A percentile compares a stretch with the other conserved stretches of the same genome.
Evolutionary conservation across 768 basidiomycete species (phyloP).

Genomic region (Sarcodon sp.): DNA sequence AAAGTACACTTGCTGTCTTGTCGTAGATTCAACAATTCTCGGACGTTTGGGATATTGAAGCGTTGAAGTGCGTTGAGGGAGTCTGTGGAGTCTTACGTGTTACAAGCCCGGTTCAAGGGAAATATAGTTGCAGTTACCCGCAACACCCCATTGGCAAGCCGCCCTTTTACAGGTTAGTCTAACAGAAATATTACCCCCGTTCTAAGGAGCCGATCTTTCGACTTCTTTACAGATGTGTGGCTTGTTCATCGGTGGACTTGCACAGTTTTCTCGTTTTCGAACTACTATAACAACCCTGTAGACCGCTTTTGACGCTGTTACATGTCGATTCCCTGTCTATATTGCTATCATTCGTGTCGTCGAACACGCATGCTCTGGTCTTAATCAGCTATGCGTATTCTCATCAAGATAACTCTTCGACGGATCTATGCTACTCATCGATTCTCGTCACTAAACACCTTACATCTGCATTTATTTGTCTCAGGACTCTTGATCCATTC

Average conservation of each 20-base stretch:
- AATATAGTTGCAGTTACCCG: no score
- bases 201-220: conserved; percentile 2
- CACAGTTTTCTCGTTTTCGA: not conserved
- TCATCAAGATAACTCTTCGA: not conserved
- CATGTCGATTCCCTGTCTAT: not conserved
- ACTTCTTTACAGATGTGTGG: conserved; percentile 17
- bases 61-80: no score
- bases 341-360: conserved; percentile 4
- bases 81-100: no score
- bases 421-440: conserved; percentile 9
- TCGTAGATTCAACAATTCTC: conserved; percentile 25
- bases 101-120: no score
- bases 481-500: not conserved
- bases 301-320: not conserved
- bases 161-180: conserved; percentile 20
- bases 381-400: conserved; percentile 7
- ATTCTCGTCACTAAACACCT: conserved; percentile 1
- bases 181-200: not conserved
- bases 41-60: conserved; percentile 25
- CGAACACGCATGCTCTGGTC: conserved; percentile 2
- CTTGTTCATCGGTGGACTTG: conserved; percentile 14
- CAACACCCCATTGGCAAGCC: conserved; percentile 19
- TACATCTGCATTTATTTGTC: conserved; percentile 9
- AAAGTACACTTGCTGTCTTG: conserved; percentile 17
- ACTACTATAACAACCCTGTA: not conserved